Conservation (phyloP, 2,329 filamentous ascomycete species). For the Stagonosporopsis tanaceti region DNA sequence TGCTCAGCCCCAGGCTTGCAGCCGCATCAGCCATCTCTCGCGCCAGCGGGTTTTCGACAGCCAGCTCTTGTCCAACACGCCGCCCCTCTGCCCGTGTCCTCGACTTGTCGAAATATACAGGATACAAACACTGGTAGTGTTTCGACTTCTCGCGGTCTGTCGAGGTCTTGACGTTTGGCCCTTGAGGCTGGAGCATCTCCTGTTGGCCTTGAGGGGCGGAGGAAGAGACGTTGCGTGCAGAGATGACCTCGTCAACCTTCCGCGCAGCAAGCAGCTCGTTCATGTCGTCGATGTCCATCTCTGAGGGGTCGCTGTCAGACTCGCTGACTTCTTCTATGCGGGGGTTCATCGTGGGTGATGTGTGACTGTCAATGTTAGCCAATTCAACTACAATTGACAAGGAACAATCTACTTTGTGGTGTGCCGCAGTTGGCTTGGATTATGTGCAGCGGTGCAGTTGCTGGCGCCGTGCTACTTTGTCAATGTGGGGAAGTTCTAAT, state of each 20-base stretch:
- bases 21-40: slow-evolving; percentile 86
- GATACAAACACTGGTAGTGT: slow-evolving; percentile 89
- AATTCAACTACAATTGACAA: not conserved
- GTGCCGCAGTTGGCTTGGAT: not conserved
- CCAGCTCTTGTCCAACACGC: slow-evolving; percentile 75
- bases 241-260: slow-evolving; percentile 59
- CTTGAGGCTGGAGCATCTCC: slow-evolving; percentile 47
- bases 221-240: slow-evolving; percentile 27
- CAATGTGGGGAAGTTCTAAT: slow-evolving; percentile 19
- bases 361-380: slow-evolving; percentile 3
- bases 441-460: slow-evolving; percentile 7
- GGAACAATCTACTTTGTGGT: not conserved
- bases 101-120: slow-evolving; percentile 88
- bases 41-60: slow-evolving; percentile 85
- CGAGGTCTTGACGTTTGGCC: slow-evolving; percentile 52
- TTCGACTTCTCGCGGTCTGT: slow-evolving; percentile 66
- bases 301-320: slow-evolving; percentile 72
- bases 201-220: slow-evolving; percentile 30
- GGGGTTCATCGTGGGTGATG: slow-evolving; percentile 61
- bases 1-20: slow-evolving; percentile 68
- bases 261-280: slow-evolving; percentile 62
- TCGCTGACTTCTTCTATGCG: slow-evolving; percentile 93
- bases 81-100: slow-evolving; percentile 81
- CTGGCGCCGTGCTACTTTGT: slow-evolving; percentile 13
- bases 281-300: slow-evolving; percentile 81